Evolutionary conservation across 768 basidiomycete genomes (phyloP), one percentile per base, ranked within the genome.

Genomic region (Suillus lakei): DNA sequence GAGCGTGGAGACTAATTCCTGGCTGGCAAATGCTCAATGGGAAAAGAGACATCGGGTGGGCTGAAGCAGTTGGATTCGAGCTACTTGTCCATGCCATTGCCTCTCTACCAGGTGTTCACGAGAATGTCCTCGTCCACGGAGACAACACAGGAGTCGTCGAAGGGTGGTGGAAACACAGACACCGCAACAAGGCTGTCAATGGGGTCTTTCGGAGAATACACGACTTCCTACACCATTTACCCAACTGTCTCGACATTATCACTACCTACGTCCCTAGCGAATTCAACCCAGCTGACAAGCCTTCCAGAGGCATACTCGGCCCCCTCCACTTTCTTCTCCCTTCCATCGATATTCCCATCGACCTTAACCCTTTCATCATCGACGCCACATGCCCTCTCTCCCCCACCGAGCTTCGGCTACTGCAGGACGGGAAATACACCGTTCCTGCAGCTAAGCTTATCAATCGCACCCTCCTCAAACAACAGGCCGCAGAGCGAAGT

Each of bases 131-230:
- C 8, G 65, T 79, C 26, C 76, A 67, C 32, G 77, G 81, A 0
- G 80, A 84, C 73, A 84, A 83, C 73, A 64, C 55, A 50, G 79
- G 81, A 1, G 77, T 84, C 7, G 72, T 83, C 34, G 72, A 82
- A 64, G 80, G 80, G 0, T 84, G 81, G 82, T 78, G 79, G 77
- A 78, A n/a, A n/a, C n/a, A n/a, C n/a, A n/a, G n/a, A n/a, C n/a
- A n/a, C n/a, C n/a, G n/a, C n/a, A n/a, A n/a, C n/a, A n/a, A n/a
- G n/a, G n/a, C n/a, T n/a, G n/a, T n/a, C n/a, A n/a, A n/a, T n/a
- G n/a, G n/a, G n/a, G n/a, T n/a, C n/a, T n/a, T n/a, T n/a, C n/a
- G n/a, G n/a, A n/a, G n/a, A n/a, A n/a, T n/a, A n/a, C n/a, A n/a
- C n/a, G n/a, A n/a, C n/a, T n/a, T n/a, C n/a, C n/a, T n/a, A n/a